Base-by-base conservation (phyloP, 1,284 basidiomycete genomes). In the Cerioporus squamosus region DNA sequence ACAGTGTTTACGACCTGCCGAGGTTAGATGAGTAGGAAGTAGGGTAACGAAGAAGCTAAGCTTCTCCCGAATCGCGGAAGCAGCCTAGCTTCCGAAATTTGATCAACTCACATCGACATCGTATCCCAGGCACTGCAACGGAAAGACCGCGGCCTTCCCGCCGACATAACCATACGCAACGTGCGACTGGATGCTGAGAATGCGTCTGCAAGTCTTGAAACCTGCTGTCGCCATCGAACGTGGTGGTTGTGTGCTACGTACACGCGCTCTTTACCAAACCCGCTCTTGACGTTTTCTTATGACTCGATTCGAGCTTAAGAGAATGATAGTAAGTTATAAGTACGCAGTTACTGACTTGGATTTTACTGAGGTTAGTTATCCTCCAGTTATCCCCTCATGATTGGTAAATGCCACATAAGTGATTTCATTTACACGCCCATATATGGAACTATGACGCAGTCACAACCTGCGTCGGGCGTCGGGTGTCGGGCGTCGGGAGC, bases 151-250 rank as follows among this genome's bases (percentile, higher is more conserved):
- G 2, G 96, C 94, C 82, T 96, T 95, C 68, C 85, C 85, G 68
- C 96, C 96, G n/a, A 97, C 97, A 71, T 97, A 98, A 55, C 97
- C 97, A 64, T 90, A 94, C 2, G 92, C 87, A 57, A 98, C 97
- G 69, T 99, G 97, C 1, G 92, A 94, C 71, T 98, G 97, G 47
- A 98, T 86, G 71, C 90, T 91, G 33, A 93, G 75, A n/a, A 93
- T 79, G 44, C 88, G 78, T 68, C 77, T 57, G 17, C 14, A 2
- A 20, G 15, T 56, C 51, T 71, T 61, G 33, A 12, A 10, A 36
- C 1, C 33, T 26, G 61, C 61, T 48, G 62, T 65, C 48, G 70
- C 61, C 72, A 74, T 74, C 53, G 55, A 24, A 31, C 12, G 38
- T 24, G 43, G 50, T 22, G 29, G 53, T 63, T 49, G 61, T 62